Evolutionary conservation across 2,329 filamentous ascomycete species (phyloP).

Genomic region (Pseudogymnoascus sp.): DNA sequence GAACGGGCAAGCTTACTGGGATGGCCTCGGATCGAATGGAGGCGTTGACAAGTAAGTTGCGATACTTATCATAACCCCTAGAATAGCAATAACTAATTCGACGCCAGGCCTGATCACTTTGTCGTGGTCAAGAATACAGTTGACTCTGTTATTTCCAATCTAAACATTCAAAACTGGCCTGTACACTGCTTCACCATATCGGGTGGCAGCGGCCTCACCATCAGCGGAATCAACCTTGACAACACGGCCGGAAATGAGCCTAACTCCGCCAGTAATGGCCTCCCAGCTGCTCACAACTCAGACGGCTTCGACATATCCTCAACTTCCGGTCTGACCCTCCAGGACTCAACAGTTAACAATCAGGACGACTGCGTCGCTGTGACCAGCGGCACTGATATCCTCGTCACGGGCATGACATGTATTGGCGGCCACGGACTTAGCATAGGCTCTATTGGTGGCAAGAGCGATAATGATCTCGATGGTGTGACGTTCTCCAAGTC

Average conservation of each 20-base stretch:
- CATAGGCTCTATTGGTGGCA: slow-evolving; percentile 53
- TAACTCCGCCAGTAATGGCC: slow-evolving; percentile 22
- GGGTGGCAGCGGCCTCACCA: slow-evolving; percentile 34
- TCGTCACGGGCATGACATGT: slow-evolving; percentile 25
- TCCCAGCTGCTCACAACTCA: slow-evolving; percentile 42
- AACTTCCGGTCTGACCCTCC: slow-evolving; percentile 42
- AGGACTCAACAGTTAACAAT: slow-evolving; percentile 45
- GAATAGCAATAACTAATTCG: slow-evolving; percentile 18
- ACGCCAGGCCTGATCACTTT: slow-evolving; percentile 56
- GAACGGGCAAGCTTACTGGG: slow-evolving; percentile 53
- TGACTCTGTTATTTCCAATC: slow-evolving; percentile 40
- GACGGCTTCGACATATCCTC: slow-evolving; percentile 46
- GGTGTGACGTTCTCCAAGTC: slow-evolving; percentile 44
- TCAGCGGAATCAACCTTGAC: slow-evolving; percentile 49
- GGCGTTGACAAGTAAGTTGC: slow-evolving; percentile 29
- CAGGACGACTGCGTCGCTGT: slow-evolving; percentile 55
- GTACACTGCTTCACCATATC: slow-evolving; percentile 46
- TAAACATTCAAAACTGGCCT: slow-evolving; percentile 48
- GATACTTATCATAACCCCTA: neutral
- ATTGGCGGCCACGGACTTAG: slow-evolving; percentile 40
- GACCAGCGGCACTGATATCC: slow-evolving; percentile 43
- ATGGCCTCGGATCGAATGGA: slow-evolving; percentile 51
- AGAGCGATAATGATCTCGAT: slow-evolving; percentile 46
- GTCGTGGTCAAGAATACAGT: slow-evolving; percentile 48
- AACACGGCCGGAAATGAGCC: slow-evolving; percentile 45